A percentile compares a stretch with the other conserved stretches of the same genome.
Evolutionary conservation across 805 yeast species (phyloP).

Genomic region (Candida bentonensis): DNA sequence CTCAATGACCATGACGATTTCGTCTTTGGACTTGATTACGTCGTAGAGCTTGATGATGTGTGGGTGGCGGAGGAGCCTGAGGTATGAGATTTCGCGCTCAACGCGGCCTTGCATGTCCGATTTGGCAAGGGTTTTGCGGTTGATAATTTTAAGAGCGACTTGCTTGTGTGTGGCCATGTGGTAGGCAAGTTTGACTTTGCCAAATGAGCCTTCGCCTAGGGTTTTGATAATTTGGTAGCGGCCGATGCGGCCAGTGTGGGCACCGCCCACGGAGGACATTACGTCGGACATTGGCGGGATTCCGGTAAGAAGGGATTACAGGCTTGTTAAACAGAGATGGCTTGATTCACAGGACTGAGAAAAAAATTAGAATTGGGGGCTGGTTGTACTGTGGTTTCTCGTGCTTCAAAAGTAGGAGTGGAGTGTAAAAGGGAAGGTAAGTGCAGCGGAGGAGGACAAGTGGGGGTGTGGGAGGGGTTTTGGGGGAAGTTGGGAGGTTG

Average conservation of each 20-base stretch:
- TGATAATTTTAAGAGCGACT: slow-evolving; percentile 87
- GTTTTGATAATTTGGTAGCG: slow-evolving; percentile 88
- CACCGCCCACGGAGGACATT: slow-evolving; percentile 12
- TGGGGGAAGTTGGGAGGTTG: no score
- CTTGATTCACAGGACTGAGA: no score
- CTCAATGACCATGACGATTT: slow-evolving; percentile 94
- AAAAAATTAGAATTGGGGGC: no score
- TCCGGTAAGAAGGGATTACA: no score
- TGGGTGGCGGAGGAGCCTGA: slow-evolving; percentile 81
- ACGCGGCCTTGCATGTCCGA: slow-evolving; percentile 95
- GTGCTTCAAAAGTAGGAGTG: no score
- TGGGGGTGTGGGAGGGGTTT: no score
- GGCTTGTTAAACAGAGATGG: no score
- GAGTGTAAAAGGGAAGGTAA: no score
- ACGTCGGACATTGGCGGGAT: slow-evolving; percentile 7
- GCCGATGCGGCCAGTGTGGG: slow-evolving; percentile 44
- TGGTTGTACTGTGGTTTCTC: no score
- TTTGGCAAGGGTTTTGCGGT: slow-evolving; percentile 81
- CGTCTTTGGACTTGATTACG: slow-evolving; percentile 89
- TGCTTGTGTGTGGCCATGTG: slow-evolving; percentile 83
- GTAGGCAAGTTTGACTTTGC: slow-evolving; percentile 84
- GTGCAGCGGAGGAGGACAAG: no score
- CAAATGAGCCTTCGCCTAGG: slow-evolving; percentile 92
- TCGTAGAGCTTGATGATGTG: slow-evolving; percentile 92
- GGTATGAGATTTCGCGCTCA: slow-evolving; percentile 85